Base-by-base conservation (phyloP, 257 asterid genomes). In the Primulina eburnea region DNA sequence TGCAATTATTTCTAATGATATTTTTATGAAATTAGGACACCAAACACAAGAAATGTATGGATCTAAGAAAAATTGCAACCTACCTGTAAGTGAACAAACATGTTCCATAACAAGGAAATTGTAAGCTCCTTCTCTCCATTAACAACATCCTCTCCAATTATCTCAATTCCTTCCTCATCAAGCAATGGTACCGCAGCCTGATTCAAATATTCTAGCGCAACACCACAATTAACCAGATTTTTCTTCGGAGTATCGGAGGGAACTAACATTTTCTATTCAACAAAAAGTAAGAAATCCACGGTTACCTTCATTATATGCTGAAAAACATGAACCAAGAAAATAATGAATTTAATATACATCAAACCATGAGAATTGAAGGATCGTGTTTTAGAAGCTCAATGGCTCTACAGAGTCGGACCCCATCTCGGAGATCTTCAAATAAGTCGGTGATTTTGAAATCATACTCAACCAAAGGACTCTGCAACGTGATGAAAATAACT, bases 11-110 rank as follows among this genome's bases (percentile, higher is more conserved):
- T 12, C 69, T 43, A 64, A 63, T 47, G 68, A 30, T 14, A 53
- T 43, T 26, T 28, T 12, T 50, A 57, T 38, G 75, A 67, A 52
- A 37, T 14, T 38, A n/a, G 17, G 29, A 62, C 26, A 57, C 16
- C 55, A 32, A 69, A 29, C 66, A 57, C 1, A 43, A 64, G 2
- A 34, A 8, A 68, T 58, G 37, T 35, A 55, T 18, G n/a, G 32
- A 63, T 55, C 24, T 10, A 53, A 65, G 47, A 38, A 69, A 74
- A 18, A 70, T 43, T 62, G 43, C 72, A 24, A 55, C 70, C 34
- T 76, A 92, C 98, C 97, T 90, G 98, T 73, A 92, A 84, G 87
- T 90, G 86, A 77, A 90, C 90, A 85, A 92, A 92, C 77, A 90
- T 83, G 84, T 83, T 90, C 98, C 98, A 92, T 60, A 90, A 88